phyloP scores from a whole-genome alignment of 1,284 basidiomycete genomes.

The Malassezia restricta region DNA sequence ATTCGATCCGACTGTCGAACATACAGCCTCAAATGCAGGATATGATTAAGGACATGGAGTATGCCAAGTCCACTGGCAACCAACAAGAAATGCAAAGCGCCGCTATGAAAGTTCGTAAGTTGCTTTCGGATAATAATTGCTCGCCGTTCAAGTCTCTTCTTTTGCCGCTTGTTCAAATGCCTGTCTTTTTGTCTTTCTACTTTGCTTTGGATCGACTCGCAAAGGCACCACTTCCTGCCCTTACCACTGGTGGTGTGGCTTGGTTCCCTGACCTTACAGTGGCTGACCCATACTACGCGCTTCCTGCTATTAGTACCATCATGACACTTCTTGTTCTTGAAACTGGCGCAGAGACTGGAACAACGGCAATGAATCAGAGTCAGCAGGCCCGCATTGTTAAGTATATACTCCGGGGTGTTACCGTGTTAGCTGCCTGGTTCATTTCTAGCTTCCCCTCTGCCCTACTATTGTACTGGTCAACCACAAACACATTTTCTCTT shows the following conservation, averaged over 20 bases:
- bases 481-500: conserved; percentile 51
- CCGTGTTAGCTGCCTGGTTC: conserved; percentile 55
- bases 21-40: conserved; percentile 56
- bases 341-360: conserved; percentile 56
- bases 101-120: conserved; percentile 54
- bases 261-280: conserved; percentile 68
- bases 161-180: conserved; percentile 59
- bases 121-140: conserved; percentile 63
- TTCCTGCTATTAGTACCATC: conserved; percentile 59
- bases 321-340: conserved; percentile 59
- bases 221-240: conserved; percentile 58
- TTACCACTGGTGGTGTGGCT: conserved; percentile 64
- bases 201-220: conserved; percentile 67
- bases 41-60: conserved; percentile 52
- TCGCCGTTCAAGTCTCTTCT: conserved; percentile 55
- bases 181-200: conserved; percentile 73
- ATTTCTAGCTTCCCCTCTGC: conserved; percentile 49
- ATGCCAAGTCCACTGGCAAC: conserved; percentile 51
- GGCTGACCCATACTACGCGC: conserved; percentile 63
- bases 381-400: conserved; percentile 56
- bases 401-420: conserved; percentile 59
- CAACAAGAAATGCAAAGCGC: conserved; percentile 53
- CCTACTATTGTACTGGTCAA: conserved; percentile 55
- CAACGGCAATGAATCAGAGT: conserved; percentile 46
- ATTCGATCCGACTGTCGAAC: conserved; percentile 59